Percentiles rank a stretch among this genome's conserved stretches.
These are phyloP conservation scores for Biscogniauxia sp. DNA, from an alignment of 2,329 filamentous ascomycete species.

Conservation along the genomic window DNA sequence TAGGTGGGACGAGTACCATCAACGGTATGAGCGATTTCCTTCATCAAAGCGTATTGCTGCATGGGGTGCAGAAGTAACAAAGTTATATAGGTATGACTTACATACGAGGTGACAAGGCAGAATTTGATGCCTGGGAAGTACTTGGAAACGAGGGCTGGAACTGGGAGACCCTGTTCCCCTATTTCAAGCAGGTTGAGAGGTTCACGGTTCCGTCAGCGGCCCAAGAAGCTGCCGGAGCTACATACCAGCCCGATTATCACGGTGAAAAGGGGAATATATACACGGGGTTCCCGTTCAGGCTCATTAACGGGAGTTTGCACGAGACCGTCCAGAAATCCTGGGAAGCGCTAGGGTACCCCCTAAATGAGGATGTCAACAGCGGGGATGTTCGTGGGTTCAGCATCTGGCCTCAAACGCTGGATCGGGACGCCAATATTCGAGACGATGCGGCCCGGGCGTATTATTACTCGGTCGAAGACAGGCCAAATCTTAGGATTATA, in stretches of 20 bases:
- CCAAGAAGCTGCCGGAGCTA: conserved; percentile 36
- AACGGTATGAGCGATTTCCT: conserved; percentile 31
- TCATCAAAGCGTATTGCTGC: too few relatives aligned
- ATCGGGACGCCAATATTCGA: conserved; percentile 36
- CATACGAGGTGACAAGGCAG: conserved; percentile 40
- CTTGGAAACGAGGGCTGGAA: conserved; percentile 45
- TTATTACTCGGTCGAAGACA: conserved; percentile 36
- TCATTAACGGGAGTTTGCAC: conserved; percentile 36
- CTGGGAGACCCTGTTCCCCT: conserved; percentile 44
- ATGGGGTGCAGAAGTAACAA: too few relatives aligned
- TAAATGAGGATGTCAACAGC: conserved; percentile 38
- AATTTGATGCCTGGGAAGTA: conserved; percentile 43
- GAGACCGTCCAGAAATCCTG: conserved; percentile 32
- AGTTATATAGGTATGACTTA: conserved; percentile 41
- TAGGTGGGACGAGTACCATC: conserved; percentile 40
- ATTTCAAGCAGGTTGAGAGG: conserved; percentile 44
- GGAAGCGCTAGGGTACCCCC: conserved; percentile 30
- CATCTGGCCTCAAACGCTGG: conserved; percentile 40
- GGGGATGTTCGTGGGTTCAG: conserved; percentile 39
- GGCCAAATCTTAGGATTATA: conserved; percentile 39
- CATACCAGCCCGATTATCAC: conserved; percentile 34
- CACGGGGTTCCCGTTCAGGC: conserved; percentile 35
- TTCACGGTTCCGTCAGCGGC: conserved; percentile 34
- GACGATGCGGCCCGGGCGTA: conserved; percentile 43
- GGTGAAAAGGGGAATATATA: conserved; percentile 35